Conservation (phyloP, 805 yeast species). For the Dipodascus geniculatus region DNA sequence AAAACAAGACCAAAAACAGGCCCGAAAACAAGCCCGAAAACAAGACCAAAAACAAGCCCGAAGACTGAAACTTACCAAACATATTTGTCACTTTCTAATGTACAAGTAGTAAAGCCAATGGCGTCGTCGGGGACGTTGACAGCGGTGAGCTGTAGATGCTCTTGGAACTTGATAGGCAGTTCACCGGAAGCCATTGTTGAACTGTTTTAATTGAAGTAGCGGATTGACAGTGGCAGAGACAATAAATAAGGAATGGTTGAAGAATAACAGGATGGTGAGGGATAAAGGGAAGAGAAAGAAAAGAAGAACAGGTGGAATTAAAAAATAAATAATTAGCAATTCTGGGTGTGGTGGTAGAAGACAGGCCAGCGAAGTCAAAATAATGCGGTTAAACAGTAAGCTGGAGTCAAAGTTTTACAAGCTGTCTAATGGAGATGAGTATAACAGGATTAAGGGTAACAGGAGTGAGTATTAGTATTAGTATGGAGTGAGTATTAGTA, state of each 20-base stretch:
- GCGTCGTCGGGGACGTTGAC: constrained; percentile 78
- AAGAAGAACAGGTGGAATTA: not conserved
- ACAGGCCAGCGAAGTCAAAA: not conserved
- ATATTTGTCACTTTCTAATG: constrained; percentile 85
- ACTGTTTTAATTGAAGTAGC: not conserved
- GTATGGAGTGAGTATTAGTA: no score
- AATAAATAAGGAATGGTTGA: not conserved
- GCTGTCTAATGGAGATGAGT: no score
- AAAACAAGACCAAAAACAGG: no score
- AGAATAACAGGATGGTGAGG: not conserved
- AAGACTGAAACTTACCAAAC: constrained; percentile 60
- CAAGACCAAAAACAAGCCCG: no score
- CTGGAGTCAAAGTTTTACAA: no score
- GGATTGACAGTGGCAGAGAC: not conserved
- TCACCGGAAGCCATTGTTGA: constrained; percentile 28
- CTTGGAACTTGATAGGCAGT: constrained; percentile 95
- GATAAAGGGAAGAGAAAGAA: not conserved
- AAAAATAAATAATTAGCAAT: not conserved
- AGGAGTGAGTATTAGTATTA: no score
- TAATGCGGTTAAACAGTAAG: no score
- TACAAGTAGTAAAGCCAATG: constrained; percentile 86
- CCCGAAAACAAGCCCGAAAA: no score
- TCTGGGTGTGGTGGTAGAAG: not conserved
- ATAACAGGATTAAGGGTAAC: no score
- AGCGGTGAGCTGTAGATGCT: constrained; percentile 77